Evolutionary conservation across 495 filamentous ascomycete genomes (phyloP).

Genomic region (Aspergillus taichungensis): DNA sequence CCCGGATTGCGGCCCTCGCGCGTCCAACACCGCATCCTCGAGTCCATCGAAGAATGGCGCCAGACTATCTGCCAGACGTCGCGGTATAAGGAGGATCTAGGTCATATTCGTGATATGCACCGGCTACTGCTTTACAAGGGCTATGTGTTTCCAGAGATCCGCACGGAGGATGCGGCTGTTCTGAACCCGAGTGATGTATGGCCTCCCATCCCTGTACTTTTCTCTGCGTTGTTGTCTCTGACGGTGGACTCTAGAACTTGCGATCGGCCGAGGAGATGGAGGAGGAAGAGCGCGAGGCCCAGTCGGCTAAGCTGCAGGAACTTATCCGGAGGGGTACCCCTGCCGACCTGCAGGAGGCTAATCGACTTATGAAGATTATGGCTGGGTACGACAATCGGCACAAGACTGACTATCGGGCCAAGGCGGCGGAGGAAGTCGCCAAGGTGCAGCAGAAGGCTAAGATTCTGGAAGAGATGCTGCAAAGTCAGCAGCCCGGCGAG

Average conservation of each 20-base stretch:
- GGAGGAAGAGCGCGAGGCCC: constrained; percentile 86
- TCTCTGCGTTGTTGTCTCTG: not conserved
- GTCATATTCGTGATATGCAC: constrained; percentile 97
- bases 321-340: constrained; percentile 86
- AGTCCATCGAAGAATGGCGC: constrained; percentile 97
- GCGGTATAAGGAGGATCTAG: constrained; percentile 91
- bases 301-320: constrained; percentile 95
- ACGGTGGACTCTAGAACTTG: constrained; percentile 56
- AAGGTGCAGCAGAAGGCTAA: constrained; percentile 90
- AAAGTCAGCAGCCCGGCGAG: constrained; percentile 73
- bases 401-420: constrained; percentile 95
- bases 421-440: constrained; percentile 88
- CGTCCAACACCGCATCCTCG: constrained; percentile 86
- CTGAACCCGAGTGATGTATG: constrained; percentile 95
- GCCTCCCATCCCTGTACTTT: constrained; percentile 5
- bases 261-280: constrained; percentile 99
- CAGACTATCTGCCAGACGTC: constrained; percentile 97
- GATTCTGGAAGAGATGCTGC: constrained; percentile 86
- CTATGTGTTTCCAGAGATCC: constrained; percentile 86
- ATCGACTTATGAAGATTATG: constrained; percentile 97
- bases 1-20: constrained; percentile 77
- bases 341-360: constrained; percentile 90
- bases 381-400: constrained; percentile 89
- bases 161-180: constrained; percentile 90
- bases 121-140: constrained; percentile 91